Conservation (phyloP, 805 yeast genomes). For the Lipomyces lipofer region DNA sequence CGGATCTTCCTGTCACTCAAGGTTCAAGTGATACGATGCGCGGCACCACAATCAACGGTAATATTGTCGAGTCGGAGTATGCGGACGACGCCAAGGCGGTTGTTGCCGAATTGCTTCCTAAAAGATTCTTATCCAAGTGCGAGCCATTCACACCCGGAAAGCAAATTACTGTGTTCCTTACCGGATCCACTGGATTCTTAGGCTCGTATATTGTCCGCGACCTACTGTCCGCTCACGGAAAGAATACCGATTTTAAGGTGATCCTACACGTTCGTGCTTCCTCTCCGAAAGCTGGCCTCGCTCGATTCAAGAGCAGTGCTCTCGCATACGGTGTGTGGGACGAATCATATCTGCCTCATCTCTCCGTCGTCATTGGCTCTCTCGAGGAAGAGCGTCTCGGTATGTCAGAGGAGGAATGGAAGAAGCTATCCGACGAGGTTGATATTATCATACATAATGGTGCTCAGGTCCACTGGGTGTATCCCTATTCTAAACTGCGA, state of each 20-base stretch:
- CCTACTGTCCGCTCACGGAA: slow-evolving; percentile 46
- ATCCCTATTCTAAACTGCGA: slow-evolving; percentile 84
- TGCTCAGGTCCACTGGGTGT: slow-evolving; percentile 98
- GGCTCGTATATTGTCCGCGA: slow-evolving; percentile 88
- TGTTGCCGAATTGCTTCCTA: slow-evolving; percentile 45
- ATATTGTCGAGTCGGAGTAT: slow-evolving; percentile 48
- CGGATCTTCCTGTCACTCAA: slow-evolving; percentile 41
- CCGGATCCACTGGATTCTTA: slow-evolving; percentile 96
- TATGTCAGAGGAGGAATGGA: slow-evolving; percentile 58
- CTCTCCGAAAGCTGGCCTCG: slow-evolving; percentile 64
- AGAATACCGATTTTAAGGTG: slow-evolving; percentile 54
- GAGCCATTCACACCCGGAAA: slow-evolving; percentile 40
- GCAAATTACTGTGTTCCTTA: slow-evolving; percentile 68
- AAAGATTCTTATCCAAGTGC: slow-evolving; percentile 50
- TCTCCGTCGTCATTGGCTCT: slow-evolving; percentile 81
- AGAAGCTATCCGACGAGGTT: slow-evolving; percentile 52
- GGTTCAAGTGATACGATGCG: background rate
- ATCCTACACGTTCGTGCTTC: slow-evolving; percentile 91
- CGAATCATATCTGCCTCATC: slow-evolving; percentile 54
- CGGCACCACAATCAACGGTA: background rate
- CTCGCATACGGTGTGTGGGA: slow-evolving; percentile 81
- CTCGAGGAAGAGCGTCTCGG: slow-evolving; percentile 76
- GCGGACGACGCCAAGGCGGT: slow-evolving; percentile 69
- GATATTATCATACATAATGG: slow-evolving; percentile 94
- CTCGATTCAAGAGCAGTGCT: slow-evolving; percentile 74